A percentile compares a stretch with the other conserved stretches of the same genome.
phyloP scores from a whole-genome alignment of 805 yeast genomes.

The Sporopachydermia lactativora region DNA sequence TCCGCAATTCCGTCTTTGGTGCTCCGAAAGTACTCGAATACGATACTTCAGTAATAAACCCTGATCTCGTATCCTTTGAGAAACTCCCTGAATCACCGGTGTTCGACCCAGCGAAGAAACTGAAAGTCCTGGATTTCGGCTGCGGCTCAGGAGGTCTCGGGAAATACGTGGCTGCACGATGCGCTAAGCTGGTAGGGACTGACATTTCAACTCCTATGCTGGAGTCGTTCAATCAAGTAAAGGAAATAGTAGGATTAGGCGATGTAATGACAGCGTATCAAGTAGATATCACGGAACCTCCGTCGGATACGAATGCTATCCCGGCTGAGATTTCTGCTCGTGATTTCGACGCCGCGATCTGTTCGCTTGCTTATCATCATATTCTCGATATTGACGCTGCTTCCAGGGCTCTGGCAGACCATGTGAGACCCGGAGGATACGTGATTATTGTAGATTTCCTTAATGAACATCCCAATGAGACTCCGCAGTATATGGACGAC shows the following conservation, averaged over 20 bases:
- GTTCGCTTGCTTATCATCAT: slow-evolving; percentile 15
- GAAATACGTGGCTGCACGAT: slow-evolving; percentile 10
- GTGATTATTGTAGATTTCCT: slow-evolving; percentile 1
- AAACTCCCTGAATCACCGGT: neutral
- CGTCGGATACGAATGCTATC: slow-evolving; percentile 1
- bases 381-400: slow-evolving; percentile 8
- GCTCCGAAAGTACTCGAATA: neutral
- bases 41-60: slow-evolving; percentile 16
- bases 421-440: slow-evolving; percentile 10
- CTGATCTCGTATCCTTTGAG: neutral
- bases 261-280: slow-evolving; percentile 11
- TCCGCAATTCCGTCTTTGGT: neutral
- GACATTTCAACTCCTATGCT: slow-evolving; percentile 14
- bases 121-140: slow-evolving; percentile 14
- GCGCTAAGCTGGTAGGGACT: slow-evolving; percentile 12
- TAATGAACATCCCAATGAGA: neutral
- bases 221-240: slow-evolving; percentile 10
- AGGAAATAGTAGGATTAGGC: slow-evolving; percentile 10
- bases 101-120: neutral
- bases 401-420: slow-evolving; percentile 6
- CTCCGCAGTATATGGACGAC: neutral
- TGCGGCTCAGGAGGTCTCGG: slow-evolving; percentile 14
- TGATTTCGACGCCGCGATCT: slow-evolving; percentile 12
- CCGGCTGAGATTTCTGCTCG: slow-evolving; percentile 4
- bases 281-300: slow-evolving; percentile 6